Conservation (phyloP, 2,329 filamentous ascomycete genomes). For the Aspergillus nomiae region DNA sequence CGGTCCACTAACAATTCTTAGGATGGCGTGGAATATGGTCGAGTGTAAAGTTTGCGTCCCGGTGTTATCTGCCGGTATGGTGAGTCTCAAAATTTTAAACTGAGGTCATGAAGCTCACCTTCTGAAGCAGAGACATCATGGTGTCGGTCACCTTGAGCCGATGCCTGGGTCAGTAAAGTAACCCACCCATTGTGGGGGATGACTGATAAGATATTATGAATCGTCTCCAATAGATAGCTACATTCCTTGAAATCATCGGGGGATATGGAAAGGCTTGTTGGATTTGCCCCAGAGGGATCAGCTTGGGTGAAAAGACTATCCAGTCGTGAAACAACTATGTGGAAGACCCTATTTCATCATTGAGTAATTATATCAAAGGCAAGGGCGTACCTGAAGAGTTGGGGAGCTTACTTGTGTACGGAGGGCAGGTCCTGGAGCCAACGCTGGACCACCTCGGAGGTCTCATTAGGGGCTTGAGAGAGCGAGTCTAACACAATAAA, state of each 20-base stretch:
- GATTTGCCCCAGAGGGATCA: slow-evolving; percentile 17
- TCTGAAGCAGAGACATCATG: slow-evolving; percentile 52
- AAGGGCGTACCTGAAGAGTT: too few species aligned
- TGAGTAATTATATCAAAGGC: neutral
- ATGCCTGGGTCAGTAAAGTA: slow-evolving; percentile 65
- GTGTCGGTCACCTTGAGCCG: slow-evolving; percentile 52
- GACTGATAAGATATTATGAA: slow-evolving; percentile 72
- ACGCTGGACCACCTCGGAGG: slow-evolving; percentile 73
- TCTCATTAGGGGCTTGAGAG: slow-evolving; percentile 69
- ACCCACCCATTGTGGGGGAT: slow-evolving; percentile 71
- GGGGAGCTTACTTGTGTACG: slow-evolving; percentile 50
- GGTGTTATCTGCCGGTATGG: slow-evolving; percentile 22
- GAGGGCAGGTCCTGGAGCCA: slow-evolving; percentile 69
- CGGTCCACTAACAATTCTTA: slow-evolving; percentile 32
- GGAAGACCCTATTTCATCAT: slow-evolving; percentile 34
- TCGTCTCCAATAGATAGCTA: slow-evolving; percentile 73
- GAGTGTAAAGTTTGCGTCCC: slow-evolving; percentile 36
- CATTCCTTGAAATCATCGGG: slow-evolving; percentile 72
- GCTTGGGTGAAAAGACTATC: slow-evolving; percentile 33
- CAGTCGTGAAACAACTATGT: slow-evolving; percentile 38
- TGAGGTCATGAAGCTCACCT: slow-evolving; percentile 35
- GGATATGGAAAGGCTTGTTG: slow-evolving; percentile 50
- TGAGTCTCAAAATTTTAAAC: slow-evolving; percentile 2
- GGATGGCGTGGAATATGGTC: slow-evolving; percentile 33
- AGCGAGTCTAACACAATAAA: slow-evolving; percentile 81